A percentile compares a stretch with the other conserved stretches of the same genome.
These are phyloP conservation scores for Citrus maxima DNA, from an alignment of 345 rosid species.

Conservation along the genomic window DNA sequence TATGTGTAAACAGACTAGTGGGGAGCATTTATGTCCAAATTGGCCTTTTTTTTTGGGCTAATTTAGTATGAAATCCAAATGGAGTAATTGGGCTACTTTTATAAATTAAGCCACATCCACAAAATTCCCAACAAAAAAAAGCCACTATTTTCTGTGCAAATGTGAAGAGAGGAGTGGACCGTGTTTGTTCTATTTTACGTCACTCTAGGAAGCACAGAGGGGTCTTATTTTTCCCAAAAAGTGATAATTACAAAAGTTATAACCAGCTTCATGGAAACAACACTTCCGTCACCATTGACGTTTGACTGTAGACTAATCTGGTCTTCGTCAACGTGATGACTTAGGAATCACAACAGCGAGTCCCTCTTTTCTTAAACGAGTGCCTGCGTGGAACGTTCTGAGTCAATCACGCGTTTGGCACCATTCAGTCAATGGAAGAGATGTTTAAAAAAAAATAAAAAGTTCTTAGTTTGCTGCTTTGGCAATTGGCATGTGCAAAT, in stretches of 20 bases:
- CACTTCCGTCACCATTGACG: not conserved
- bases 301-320: not conserved
- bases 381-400: not conserved
- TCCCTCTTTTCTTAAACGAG: not conserved
- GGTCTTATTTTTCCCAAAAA: too few relatives aligned
- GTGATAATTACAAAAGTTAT: not conserved
- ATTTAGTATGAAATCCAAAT: too few relatives aligned
- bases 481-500: not conserved
- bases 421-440: not conserved
- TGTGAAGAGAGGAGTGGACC: not conserved
- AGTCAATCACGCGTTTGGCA: not conserved
- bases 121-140: too few relatives aligned
- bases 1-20: too few relatives aligned
- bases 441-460: not conserved
- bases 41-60: too few relatives aligned
- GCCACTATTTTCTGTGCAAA: not conserved
- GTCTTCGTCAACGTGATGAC: not conserved
- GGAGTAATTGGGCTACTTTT: too few relatives aligned
- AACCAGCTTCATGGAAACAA: not conserved
- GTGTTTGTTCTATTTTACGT: too few relatives aligned
- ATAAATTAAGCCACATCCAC: too few relatives aligned
- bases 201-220: not conserved
- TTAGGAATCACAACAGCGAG: not conserved
- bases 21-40: too few relatives aligned
- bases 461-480: not conserved